Percentiles rank a stretch among this genome's conserved stretches.
phyloP scores from a whole-genome alignment of 2,329 filamentous ascomycete species.

The Xylaria sp. region DNA sequence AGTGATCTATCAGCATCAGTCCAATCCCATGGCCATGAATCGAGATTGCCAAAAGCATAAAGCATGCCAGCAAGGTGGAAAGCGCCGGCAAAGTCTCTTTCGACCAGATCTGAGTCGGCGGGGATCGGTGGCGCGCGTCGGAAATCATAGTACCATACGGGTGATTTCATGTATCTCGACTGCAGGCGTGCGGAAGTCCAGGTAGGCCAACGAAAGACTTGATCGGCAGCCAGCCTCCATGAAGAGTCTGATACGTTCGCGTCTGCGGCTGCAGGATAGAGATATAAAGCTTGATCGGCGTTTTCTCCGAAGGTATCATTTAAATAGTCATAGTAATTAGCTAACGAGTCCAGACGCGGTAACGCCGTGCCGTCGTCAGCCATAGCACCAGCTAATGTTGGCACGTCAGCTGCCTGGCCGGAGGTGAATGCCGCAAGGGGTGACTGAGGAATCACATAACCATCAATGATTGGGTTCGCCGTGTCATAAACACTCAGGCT shows the following conservation, averaged over 20 bases:
- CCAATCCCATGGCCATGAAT: slow-evolving; percentile 24
- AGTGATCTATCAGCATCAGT: slow-evolving; percentile 19
- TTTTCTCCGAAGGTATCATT: slow-evolving; percentile 11
- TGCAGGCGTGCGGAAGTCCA: slow-evolving; percentile 23
- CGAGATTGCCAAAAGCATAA: slow-evolving; percentile 24
- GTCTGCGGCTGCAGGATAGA: slow-evolving; percentile 19
- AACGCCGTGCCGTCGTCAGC: slow-evolving; percentile 20
- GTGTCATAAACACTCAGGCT: slow-evolving; percentile 27
- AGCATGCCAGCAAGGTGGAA: slow-evolving; percentile 24
- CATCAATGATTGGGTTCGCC: slow-evolving; percentile 20
- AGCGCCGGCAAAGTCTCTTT: slow-evolving; percentile 18
- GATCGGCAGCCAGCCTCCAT: slow-evolving; percentile 15
- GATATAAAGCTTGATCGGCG: slow-evolving; percentile 4
- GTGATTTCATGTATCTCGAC: slow-evolving; percentile 8
- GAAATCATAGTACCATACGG: slow-evolving; percentile 21
- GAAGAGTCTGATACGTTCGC: slow-evolving; percentile 13
- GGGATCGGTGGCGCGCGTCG: slow-evolving; percentile 22
- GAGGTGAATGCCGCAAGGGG: slow-evolving; percentile 8
- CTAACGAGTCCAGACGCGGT: slow-evolving; percentile 8
- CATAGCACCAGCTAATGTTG: slow-evolving; percentile 6
- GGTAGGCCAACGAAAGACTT: slow-evolving; percentile 24
- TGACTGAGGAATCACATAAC: slow-evolving; percentile 17
- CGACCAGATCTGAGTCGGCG: slow-evolving; percentile 6
- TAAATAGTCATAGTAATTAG: slow-evolving; percentile 8
- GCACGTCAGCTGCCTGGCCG: slow-evolving; percentile 8